A percentile compares a stretch with the other conserved stretches of the same genome.
phyloP scores from a whole-genome alignment of 1,139 yeast species.

The Kazachstania sp. region DNA sequence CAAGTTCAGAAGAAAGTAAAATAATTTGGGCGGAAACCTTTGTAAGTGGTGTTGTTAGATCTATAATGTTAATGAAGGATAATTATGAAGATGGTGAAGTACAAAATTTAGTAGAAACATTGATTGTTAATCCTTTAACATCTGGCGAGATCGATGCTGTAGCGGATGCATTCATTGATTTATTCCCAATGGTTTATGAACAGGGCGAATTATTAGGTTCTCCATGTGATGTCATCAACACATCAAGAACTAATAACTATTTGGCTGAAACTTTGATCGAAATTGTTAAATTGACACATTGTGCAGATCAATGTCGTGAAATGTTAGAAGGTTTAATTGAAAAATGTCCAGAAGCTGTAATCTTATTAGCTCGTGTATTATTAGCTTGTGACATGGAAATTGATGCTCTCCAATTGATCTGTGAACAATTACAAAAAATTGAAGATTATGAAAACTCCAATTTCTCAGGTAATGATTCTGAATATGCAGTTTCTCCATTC shows the following conservation, averaged over 20 bases:
- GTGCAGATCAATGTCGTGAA: constrained; percentile 53
- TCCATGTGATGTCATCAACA: constrained; percentile 38
- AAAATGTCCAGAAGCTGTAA: constrained; percentile 44
- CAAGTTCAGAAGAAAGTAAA: constrained; percentile 32
- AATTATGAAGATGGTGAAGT: constrained; percentile 61
- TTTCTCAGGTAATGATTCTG: too few relatives aligned
- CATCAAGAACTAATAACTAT: constrained; percentile 73
- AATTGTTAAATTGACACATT: constrained; percentile 60
- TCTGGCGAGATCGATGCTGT: constrained; percentile 38
- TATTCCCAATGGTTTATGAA: constrained; percentile 54
- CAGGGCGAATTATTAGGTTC: constrained; percentile 61
- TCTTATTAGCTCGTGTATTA: constrained; percentile 43
- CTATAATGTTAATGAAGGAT: constrained; percentile 65
- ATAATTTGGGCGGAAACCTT: constrained; percentile 75
- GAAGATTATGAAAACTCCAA: constrained; percentile 30
- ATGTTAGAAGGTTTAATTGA: constrained; percentile 37
- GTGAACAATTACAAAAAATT: constrained; percentile 47
- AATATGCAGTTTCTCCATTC: constrained; percentile 1
- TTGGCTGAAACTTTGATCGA: constrained; percentile 75
- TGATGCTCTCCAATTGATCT: constrained; percentile 61
- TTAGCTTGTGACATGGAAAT: constrained; percentile 68
- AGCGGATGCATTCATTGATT: constrained; percentile 34
- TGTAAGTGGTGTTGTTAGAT: constrained; percentile 66
- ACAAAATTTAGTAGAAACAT: constrained; percentile 50
- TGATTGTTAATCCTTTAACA: constrained; percentile 58